phyloP scores from a whole-genome alignment of 2,329 filamentous ascomycete species.

The Epichloe typhina region DNA sequence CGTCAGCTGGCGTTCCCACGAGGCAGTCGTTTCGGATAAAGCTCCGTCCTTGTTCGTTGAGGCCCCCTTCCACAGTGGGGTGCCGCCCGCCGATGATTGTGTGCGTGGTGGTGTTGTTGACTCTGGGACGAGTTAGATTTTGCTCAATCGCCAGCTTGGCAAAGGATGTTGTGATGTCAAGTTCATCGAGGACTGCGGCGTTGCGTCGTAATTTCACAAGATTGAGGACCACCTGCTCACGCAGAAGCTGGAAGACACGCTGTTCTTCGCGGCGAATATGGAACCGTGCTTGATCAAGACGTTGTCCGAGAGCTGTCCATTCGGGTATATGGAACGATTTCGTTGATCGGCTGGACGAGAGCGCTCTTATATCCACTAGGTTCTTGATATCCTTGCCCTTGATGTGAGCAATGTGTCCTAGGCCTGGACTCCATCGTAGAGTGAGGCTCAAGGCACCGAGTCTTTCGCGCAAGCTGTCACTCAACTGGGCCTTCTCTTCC shows the following conservation, averaged over 20 bases:
- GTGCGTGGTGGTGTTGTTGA: conserved; percentile 54
- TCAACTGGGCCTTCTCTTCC: conserved; percentile 46
- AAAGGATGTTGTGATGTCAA: conserved; percentile 82
- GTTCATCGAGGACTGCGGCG: conserved; percentile 80
- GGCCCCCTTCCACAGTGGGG: conserved; percentile 77
- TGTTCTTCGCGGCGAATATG: conserved; percentile 78
- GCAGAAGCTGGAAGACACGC: conserved; percentile 60
- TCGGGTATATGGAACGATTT: conserved; percentile 70
- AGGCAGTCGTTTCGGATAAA: conserved; percentile 83
- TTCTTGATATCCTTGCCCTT: conserved; percentile 59
- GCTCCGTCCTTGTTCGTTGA: conserved; percentile 63
- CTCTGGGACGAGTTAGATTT: conserved; percentile 55
- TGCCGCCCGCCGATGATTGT: conserved; percentile 78
- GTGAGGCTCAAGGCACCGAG: conserved; percentile 54
- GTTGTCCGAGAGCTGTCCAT: conserved; percentile 72
- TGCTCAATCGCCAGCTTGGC: conserved; percentile 66
- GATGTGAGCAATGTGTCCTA: conserved; percentile 85
- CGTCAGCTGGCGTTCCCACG: conserved; percentile 54
- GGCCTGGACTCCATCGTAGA: conserved; percentile 72
- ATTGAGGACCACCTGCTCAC: conserved; percentile 64
- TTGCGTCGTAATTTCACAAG: conserved; percentile 80
- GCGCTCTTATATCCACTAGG: conserved; percentile 22
- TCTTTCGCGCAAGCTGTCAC: conserved; percentile 44
- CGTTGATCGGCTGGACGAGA: conserved; percentile 74
- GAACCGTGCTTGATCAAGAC: conserved; percentile 63